These are phyloP conservation scores for Moesziomyces parantarcticus DNA, from an alignment of 1,284 basidiomycete genomes.

Conservation along the genomic window DNA sequence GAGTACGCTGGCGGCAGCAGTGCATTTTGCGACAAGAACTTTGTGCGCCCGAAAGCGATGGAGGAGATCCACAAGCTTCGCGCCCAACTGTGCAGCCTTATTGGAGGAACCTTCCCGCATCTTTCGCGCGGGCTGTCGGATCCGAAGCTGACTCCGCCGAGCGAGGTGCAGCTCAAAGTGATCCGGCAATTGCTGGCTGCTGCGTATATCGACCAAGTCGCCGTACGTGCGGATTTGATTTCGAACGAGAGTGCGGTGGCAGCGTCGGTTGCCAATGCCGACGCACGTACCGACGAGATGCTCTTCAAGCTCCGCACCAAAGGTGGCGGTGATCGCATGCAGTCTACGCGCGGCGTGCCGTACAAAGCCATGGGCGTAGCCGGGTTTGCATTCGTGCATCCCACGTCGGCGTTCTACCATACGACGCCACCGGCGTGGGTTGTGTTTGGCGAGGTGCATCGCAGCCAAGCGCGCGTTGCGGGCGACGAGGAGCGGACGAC, in stretches of 20 bases:
- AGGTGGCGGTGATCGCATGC: constrained; percentile 74
- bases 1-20: constrained; percentile 83
- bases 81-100: constrained; percentile 73
- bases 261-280: constrained; percentile 16
- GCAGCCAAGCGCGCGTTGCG: constrained; percentile 65
- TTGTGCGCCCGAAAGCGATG: constrained; percentile 95
- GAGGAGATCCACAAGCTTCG: constrained; percentile 99
- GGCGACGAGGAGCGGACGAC: constrained; percentile 18
- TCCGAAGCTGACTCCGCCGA: constrained; percentile 55
- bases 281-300: constrained; percentile 36
- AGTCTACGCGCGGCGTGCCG: constrained; percentile 81
- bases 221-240: constrained; percentile 86
- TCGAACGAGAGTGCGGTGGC: constrained; percentile 54
- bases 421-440: constrained; percentile 84
- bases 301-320: constrained; percentile 58
- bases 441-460: constrained; percentile 77
- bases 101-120: constrained; percentile 38
- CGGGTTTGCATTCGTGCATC: constrained; percentile 89
- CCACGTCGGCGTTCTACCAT: constrained; percentile 81
- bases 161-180: constrained; percentile 79
- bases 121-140: constrained; percentile 27
- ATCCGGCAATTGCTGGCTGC: constrained; percentile 88
- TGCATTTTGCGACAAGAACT: constrained; percentile 87
- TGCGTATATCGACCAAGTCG: constrained; percentile 95
- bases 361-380: constrained; percentile 84